Evolutionary conservation across 1,284 basidiomycete species (phyloP).

Genomic region (Boletellus deceptivus): DNA sequence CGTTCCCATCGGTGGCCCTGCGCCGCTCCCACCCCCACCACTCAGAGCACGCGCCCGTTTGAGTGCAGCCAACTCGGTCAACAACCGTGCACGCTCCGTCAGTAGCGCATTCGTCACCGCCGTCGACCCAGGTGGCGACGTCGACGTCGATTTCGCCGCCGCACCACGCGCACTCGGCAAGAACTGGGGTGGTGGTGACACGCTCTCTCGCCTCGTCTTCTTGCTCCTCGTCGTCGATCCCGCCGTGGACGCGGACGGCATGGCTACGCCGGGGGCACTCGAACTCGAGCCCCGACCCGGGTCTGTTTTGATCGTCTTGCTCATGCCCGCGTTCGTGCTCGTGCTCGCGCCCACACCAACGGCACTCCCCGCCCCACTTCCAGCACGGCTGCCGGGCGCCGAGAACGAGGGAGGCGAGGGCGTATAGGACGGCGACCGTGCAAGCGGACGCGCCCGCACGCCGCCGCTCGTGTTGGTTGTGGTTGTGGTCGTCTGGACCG

Average conservation of each 20-base stretch:
- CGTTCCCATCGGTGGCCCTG: background rate
- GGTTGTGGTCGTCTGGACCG: background rate
- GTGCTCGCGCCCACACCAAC: too few relatives aligned
- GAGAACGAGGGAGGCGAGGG: slow-evolving; percentile 1
- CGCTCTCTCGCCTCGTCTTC: background rate
- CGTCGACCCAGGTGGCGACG: slow-evolving; percentile 13
- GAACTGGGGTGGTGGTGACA: background rate
- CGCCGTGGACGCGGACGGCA: too few relatives aligned
- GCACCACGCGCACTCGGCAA: too few relatives aligned
- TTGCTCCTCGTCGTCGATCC: background rate
- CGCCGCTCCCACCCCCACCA: background rate
- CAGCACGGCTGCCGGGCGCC: background rate
- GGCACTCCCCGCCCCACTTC: too few relatives aligned
- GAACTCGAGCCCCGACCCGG: too few relatives aligned
- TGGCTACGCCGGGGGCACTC: too few relatives aligned
- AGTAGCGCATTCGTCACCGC: slow-evolving; percentile 23
- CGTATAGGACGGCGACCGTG: slow-evolving; percentile 11
- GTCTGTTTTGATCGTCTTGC: too few relatives aligned
- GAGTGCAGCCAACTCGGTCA: slow-evolving; percentile 31
- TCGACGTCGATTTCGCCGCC: background rate
- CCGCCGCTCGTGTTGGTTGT: too few relatives aligned
- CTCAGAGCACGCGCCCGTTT: slow-evolving; percentile 21
- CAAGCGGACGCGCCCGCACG: background rate
- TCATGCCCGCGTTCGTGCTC: too few relatives aligned
- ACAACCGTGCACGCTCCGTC: slow-evolving; percentile 28